These are phyloP conservation scores for Mucor saturninus DNA, from an alignment of 371 early-diverging fungal species.

Conservation along the genomic window DNA sequence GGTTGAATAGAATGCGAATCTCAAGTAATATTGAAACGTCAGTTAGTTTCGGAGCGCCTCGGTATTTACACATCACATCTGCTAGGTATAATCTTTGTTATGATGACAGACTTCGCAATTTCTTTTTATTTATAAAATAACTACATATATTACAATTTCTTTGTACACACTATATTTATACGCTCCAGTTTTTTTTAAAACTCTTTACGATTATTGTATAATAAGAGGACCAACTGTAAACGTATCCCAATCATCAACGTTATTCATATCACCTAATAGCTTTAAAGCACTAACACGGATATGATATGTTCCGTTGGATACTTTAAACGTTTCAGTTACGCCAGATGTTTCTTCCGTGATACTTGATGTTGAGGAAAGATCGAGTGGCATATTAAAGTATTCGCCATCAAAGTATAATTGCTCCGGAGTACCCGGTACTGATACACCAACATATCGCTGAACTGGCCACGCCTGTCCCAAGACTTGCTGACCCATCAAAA, in stretches of 20 bases:
- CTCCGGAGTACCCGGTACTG: background rate
- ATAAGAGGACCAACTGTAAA: background rate
- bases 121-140: too few species aligned
- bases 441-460: background rate
- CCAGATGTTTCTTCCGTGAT: background rate
- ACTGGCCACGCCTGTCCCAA: background rate
- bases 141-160: too few species aligned
- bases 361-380: background rate
- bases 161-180: too few species aligned
- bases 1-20: too few species aligned
- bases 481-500: too few species aligned
- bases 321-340: background rate
- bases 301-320: slow-evolving; percentile 4
- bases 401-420: background rate
- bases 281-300: slow-evolving; percentile 13
- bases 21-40: too few species aligned
- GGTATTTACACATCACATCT: too few species aligned
- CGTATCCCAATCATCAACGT: slow-evolving; percentile 10
- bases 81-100: too few species aligned
- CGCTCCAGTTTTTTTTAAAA: too few species aligned
- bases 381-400: background rate
- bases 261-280: slow-evolving; percentile 6
- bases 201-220: background rate
- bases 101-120: too few species aligned
- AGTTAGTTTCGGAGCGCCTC: too few species aligned